Evolutionary conservation across 192 early-diverging fungal species (phyloP), one percentile per base, ranked within the genome.

Genomic region (Gamsiella multidivaricata): DNA sequence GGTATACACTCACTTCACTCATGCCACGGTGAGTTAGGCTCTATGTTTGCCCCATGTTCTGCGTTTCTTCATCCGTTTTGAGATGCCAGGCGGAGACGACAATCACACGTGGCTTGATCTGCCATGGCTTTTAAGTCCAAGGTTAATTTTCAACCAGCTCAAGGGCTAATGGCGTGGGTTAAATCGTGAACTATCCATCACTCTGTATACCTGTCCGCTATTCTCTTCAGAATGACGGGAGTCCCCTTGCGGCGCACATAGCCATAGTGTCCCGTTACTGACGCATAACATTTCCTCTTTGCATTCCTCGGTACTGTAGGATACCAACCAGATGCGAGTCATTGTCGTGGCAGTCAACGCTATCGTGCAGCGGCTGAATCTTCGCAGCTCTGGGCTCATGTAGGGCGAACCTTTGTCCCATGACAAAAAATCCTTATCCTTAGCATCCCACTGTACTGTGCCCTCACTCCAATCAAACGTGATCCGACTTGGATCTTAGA

Each of bases 281-380:
- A n/a, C n/a, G n/a, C n/a, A n/a, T n/a, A n/a, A n/a, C 45, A n/a
- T 46, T 46, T 18, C n/a, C 17, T 46, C 50, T 41, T 1, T 33
- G 20, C 32, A 17, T 22, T 26, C 32, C 11, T 39, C 26, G 11
- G 20, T 45, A 4, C 18, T 18, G 23, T 55, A 85, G 84, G 84
- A 85, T 55, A 85, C 84, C 33, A 85, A 70, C 61, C 84, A 85
- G 53, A 85, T 85, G 84, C 61, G 82, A 26, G 84, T 85, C 41
- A 85, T 85, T 29, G 84, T 85, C 20, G 81, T 82, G 25, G 80
- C 82, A 26, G 81, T 85, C 12, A 85, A 85, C 67, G 76, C 79
- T 42, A 85, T 83, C 57, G 76, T 85, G 4, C 84, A 85, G 58
- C 79, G 84, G 26, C 61, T 83, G 65, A 83, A 85, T 57, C 84